Conservation (phyloP, 164 flowering plant genomes). For the Macadamia integrifolia region DNA sequence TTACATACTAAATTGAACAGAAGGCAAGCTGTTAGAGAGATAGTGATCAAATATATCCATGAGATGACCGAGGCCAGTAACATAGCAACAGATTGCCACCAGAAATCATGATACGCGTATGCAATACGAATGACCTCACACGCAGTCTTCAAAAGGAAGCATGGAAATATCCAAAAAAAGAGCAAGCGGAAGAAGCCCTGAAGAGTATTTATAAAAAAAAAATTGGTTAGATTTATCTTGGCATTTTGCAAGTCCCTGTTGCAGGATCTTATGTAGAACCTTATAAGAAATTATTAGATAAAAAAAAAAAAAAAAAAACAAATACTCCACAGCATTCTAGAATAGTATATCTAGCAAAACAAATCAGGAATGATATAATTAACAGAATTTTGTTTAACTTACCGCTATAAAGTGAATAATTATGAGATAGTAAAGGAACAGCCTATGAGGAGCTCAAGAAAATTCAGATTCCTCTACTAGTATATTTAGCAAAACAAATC, state of each 20-base stretch:
- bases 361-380: too few species aligned
- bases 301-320: conserved; percentile 3
- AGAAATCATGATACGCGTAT: conserved; percentile 41
- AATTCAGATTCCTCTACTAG: too few species aligned
- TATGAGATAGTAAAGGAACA: too few species aligned
- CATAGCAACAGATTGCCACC: conserved; percentile 55
- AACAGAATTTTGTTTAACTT: too few species aligned
- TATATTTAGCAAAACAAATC: background rate
- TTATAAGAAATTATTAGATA: background rate
- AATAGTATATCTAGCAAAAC: background rate
- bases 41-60: conserved; percentile 63
- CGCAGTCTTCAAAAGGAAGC: conserved; percentile 49
- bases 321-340: background rate
- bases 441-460: too few species aligned
- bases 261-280: too few species aligned
- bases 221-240: too few species aligned
- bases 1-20: conserved; percentile 83
- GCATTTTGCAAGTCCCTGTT: too few species aligned
- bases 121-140: conserved; percentile 49
- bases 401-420: too few species aligned
- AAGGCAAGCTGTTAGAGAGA: conserved; percentile 58
- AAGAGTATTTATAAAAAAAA: background rate
- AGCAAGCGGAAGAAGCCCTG: conserved; percentile 60
- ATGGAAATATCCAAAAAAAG: conserved; percentile 51
- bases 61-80: conserved; percentile 47